Base-by-base conservation (phyloP, 129 eudicot genomes). In the carrot (Daucus carota) region DNA sequence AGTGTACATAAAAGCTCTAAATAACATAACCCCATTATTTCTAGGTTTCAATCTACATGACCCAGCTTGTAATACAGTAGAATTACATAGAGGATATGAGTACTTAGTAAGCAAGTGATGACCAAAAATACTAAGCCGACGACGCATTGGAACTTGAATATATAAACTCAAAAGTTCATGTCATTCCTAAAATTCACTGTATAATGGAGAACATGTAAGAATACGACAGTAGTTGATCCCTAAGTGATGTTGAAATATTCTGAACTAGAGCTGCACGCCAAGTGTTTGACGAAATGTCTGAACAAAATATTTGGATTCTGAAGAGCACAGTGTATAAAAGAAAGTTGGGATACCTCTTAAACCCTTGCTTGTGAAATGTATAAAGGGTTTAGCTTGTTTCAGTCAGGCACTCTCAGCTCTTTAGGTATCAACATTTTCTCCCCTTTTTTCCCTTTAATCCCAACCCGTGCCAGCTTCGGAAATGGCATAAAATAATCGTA, bases 1-100 rank as follows among this genome's bases (percentile, higher is more conserved):
- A 60, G 88, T 86, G 81, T 82, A 78, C 73, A 86, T 84, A 70
- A 82, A 84, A 45, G 69, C 82, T 74, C 85, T 78, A 59, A 88
- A 84, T 33, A 86, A 32, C 22, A 75, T 79, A 29, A 77, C 76
- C 70, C 78, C 90, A 80, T 80, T 75, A 69, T 73, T 52, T 52
- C 79, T 63, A 66, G 74, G 72, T 77, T 76, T 69, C 59, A 17
- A 40, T 31, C 17, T 26, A 24, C 26, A 52, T 33, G 73, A 67
- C 8, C 73, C 33, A 29, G 63, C 8, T 68, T 34, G 43, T 2
- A 73, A 63, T 32, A 81, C 5, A 63, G 43, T 44, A 44, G 43
- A 20, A 28, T 20, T 41, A 54, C 65, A 31, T 57, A 63, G 12
- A 34, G 76, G 40, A 32, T 65, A 75, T 59, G 75, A 76, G 41